phyloP scores from a whole-genome alignment of 148 eudicot species.

The Nyssa sinensis region DNA sequence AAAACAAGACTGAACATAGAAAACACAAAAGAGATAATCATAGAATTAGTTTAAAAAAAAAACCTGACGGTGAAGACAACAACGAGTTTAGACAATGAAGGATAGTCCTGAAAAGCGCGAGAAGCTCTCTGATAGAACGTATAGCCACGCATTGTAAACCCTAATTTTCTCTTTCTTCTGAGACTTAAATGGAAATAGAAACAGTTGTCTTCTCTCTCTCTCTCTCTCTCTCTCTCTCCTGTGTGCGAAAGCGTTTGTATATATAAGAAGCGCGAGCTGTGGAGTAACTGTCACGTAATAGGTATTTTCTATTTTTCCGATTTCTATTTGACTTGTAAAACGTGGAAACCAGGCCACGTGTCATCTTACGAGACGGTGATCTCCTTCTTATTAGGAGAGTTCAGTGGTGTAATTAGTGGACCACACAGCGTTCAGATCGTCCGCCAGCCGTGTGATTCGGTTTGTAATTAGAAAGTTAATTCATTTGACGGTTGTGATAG shows the following conservation, averaged over 20 bases:
- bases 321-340: neutral
- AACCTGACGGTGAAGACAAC: constrained; percentile 23
- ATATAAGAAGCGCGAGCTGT: constrained; percentile 5
- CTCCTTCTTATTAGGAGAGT: constrained; percentile 5
- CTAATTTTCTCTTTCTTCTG: constrained; percentile 11
- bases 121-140: constrained; percentile 24
- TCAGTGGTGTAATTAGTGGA: neutral
- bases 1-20: too few species aligned
- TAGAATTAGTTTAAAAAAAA: neutral
- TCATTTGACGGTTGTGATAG: neutral
- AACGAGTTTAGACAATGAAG: constrained; percentile 19
- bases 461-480: too few species aligned
- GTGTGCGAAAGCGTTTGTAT: too few species aligned
- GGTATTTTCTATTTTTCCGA: neutral
- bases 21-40: too few species aligned
- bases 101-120: constrained; percentile 14
- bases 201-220: neutral
- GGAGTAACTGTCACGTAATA: constrained; percentile 13
- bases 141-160: constrained; percentile 27
- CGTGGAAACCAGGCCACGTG: neutral
- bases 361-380: neutral
- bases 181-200: neutral
- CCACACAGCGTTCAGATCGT: neutral
- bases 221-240: too few species aligned
- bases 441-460: neutral